Base-by-base conservation (phyloP, 352 stramenopile genomes). In the Globisporangium recalcitrans region DNA sequence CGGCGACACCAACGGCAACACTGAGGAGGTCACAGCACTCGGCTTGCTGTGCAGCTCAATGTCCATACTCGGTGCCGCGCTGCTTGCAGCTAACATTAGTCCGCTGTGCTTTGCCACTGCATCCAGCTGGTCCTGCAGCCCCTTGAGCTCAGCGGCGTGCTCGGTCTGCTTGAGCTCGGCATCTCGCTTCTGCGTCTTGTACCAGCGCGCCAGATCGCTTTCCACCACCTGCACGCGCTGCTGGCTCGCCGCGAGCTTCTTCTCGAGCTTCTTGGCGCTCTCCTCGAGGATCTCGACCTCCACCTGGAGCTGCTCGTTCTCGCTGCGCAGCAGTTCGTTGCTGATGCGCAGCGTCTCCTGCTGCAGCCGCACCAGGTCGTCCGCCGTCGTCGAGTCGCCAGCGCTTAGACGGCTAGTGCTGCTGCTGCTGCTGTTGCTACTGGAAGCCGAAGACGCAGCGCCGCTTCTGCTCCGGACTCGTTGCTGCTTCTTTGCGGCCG, bases 161-260 rank as follows among this genome's bases (percentile, higher is more conserved):
- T 63, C 58, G 4, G 19, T 6, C 1, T 69, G 57, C 44, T 62
- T 63, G 3, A 49, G n/a, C 32, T 75, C 70, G 32, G 66, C 60
- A 13, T 82, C 61, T 54, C 64, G 55, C 63, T 78, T 68, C 24
- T 75, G 73, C 31, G 70, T 57, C 8, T 63, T 62, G 40, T 82
- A 78, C 5, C 82, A 63, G 14, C 70, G 71, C 34, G 63, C 67
- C 16, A 82, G 36, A 40, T 85, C 74, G n/a, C 75, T 66, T 36
- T 82, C 71, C 1, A 83, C 42, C 48, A 71, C 64, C 3, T 67
- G 60, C 10, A 74, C 56, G 10, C 63, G 69, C 59, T 69, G 68
- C 22, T 77, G 60, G 7, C 56, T 60, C 34, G 58, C 40, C n/a
- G 21, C n/a, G 1, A 76, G 44, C 0, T 68, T 65, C 55, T 52